Conservation (phyloP, 441 rosid genomes). For the Populus hybrid region DNA sequence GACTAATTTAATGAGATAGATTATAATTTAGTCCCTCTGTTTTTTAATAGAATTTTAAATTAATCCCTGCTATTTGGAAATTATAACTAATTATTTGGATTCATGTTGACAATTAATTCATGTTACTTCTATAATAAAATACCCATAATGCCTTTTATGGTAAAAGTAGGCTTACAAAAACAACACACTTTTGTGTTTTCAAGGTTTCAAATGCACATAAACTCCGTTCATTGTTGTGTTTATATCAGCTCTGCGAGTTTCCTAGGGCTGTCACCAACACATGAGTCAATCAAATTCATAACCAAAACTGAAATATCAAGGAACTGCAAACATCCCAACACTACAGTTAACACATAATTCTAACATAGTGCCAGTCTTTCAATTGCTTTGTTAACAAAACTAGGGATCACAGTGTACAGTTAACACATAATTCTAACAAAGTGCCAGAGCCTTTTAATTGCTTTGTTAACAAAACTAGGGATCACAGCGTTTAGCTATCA, state of each 20-base stretch:
- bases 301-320: not conserved
- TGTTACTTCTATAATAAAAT: too few species aligned
- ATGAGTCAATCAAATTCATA: not conserved
- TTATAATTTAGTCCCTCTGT: not conserved
- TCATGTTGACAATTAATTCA: not conserved
- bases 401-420: constrained; percentile 5
- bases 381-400: constrained; percentile 2
- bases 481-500: constrained; percentile 19
- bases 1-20: not conserved
- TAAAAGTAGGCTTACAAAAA: not conserved
- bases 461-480: constrained; percentile 7
- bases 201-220: not conserved
- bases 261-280: not conserved
- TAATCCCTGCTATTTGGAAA: not conserved
- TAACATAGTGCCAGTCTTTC: not conserved
- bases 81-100: not conserved
- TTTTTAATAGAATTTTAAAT: too few species aligned
- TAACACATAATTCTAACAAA: constrained; percentile 23
- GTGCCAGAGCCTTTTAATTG: not conserved
- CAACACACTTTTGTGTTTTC: not conserved
- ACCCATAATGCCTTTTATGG: not conserved
- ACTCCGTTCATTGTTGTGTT: not conserved
- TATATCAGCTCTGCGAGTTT: not conserved
- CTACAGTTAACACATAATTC: not conserved
- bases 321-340: not conserved